Base-by-base conservation (phyloP, 768 basidiomycete genomes). In the Amanita rimosa region DNA sequence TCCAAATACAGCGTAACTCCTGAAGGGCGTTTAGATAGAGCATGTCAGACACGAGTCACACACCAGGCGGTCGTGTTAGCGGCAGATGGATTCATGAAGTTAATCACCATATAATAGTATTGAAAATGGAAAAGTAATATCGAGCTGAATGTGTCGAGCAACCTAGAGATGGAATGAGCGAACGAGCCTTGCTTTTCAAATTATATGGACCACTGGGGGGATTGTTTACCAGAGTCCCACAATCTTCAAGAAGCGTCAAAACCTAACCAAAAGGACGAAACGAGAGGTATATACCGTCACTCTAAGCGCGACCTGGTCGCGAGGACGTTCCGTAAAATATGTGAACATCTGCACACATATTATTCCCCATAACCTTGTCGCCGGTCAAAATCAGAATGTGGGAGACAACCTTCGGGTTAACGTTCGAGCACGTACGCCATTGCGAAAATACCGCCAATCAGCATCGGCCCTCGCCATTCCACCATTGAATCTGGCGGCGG, bases 81-180 rank as follows among this genome's bases (percentile, higher is more conserved):
- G 8, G 8, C 8, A 13, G 60, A 6, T 3, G 72, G 71, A 53
- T 75, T 73, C 49, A 72, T 58, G 54, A 70, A 81, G 60, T 81
- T 78, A 33, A 58, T 62, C 39, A 81, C 75, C 43, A 79, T 66
- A 54, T 81, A 81, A 55, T 67, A 68, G 53, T 81, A 83, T 37
- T 77, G 64, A 52, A 77, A 69, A 56, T 81, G 79, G 43, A 66
- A 65, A 41, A 72, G 73, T 46, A 81, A 55, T 36, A 62, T 64
- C 0, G 72, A 70, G 55, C 79, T 75, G 49, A 81, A 74, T 0
- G 79, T 78, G 57, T 81, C 79, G 17, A 81, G 54, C 4, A 64
- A 51, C 72, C 76, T 78, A 50, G 2, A 38, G 24, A 52, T 50
- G 26, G 44, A 54, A 13, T 51, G 6, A 26, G 26, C 26, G n/a